phyloP scores from a whole-genome alignment of 2,329 filamentous ascomycete genomes.

The Hymenoscyphus salicellus region DNA sequence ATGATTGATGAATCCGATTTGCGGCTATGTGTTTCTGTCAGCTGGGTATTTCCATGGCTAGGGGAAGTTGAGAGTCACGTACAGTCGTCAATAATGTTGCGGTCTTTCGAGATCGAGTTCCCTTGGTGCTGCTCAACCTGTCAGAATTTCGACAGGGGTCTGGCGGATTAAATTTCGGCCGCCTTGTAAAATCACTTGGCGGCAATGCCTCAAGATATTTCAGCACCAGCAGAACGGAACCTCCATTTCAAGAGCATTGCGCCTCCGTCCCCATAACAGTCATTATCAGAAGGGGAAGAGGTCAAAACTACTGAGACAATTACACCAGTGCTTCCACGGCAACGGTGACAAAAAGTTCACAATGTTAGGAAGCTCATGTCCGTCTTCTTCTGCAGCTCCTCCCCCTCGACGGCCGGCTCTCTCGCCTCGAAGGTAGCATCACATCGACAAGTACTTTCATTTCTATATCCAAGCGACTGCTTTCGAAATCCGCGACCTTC shows the following conservation, averaged over 20 bases:
- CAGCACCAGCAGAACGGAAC: slow-evolving; percentile 4
- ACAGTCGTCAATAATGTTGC: background rate
- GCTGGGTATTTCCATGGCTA: background rate
- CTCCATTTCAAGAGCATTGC: background rate
- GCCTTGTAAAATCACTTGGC: background rate
- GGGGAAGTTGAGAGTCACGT: background rate
- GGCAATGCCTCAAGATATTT: slow-evolving; percentile 8
- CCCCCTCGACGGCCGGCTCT: slow-evolving; percentile 46
- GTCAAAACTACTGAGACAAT: slow-evolving; percentile 4
- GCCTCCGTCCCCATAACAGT: slow-evolving; percentile 5
- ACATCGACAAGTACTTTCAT: slow-evolving; percentile 33
- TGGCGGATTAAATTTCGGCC: slow-evolving; percentile 7
- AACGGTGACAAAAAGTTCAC: slow-evolving; percentile 41
- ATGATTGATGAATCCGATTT: slow-evolving; percentile 16
- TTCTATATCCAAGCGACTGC: slow-evolving; percentile 32
- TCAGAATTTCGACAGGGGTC: slow-evolving; percentile 14
- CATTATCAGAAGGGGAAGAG: background rate
- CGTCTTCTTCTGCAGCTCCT: slow-evolving; percentile 54
- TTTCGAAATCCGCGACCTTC: slow-evolving; percentile 12
- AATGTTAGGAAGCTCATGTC: slow-evolving; percentile 64
- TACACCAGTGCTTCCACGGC: slow-evolving; percentile 26
- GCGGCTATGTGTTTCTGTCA: background rate
- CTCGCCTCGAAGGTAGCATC: slow-evolving; percentile 45
- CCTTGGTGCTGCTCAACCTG: slow-evolving; percentile 3
- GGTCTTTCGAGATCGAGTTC: background rate